These are phyloP conservation scores for Salvia rosmarinus DNA, from an alignment of 257 asterid genomes.

Conservation along the genomic window DNA sequence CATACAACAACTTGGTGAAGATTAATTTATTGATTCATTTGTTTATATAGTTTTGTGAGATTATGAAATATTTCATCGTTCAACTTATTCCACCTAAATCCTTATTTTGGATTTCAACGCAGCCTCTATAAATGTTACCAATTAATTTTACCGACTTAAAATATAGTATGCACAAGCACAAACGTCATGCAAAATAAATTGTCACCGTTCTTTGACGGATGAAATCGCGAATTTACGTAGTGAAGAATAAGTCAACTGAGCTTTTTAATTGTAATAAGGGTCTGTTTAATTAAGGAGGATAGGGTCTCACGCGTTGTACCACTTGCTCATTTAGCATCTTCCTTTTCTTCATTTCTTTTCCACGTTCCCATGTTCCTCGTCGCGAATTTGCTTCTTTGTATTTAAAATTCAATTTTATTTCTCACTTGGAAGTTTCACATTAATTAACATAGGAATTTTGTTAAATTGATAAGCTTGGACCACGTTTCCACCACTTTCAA, in stretches of 20 bases:
- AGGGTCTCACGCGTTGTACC: background rate
- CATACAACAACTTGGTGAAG: background rate
- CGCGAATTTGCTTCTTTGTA: background rate
- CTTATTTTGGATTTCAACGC: no score
- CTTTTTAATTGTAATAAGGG: background rate
- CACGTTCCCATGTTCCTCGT: background rate
- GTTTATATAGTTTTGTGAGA: background rate
- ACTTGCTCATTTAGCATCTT: background rate
- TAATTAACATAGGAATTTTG: no score
- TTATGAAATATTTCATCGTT: background rate
- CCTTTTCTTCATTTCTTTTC: conserved; percentile 4
- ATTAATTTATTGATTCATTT: background rate
- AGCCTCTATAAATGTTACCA: no score
- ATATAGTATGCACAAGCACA: no score
- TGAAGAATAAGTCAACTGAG: background rate
- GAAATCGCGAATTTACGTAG: no score
- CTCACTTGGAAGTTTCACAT: background rate
- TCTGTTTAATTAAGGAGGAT: background rate
- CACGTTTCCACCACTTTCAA: no score
- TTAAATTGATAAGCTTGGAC: no score
- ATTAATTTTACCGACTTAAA: no score
- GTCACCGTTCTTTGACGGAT: background rate
- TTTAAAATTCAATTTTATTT: background rate
- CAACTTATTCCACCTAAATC: background rate
- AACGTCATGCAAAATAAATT: background rate